These are phyloP conservation scores for Mrakia blollopis DNA, from an alignment of 768 basidiomycete species.

Conservation along the genomic window DNA sequence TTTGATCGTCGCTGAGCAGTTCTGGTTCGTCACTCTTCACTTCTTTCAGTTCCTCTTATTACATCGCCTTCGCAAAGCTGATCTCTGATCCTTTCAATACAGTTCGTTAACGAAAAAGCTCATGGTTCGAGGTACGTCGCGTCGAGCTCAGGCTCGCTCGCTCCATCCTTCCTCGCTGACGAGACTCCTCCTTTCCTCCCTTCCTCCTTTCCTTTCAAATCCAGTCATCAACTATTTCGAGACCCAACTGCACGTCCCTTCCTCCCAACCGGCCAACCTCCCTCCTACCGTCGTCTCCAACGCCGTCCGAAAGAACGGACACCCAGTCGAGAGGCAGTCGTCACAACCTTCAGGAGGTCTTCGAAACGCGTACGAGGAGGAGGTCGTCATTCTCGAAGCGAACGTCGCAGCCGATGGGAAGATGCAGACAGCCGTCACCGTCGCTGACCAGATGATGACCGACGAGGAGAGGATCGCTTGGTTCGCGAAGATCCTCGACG, in stretches of 20 bases:
- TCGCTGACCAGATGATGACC: slow-evolving; percentile 52
- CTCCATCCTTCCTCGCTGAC: too few species aligned
- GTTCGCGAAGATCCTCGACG: slow-evolving; percentile 90
- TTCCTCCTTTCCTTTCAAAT: neutral
- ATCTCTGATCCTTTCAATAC: neutral
- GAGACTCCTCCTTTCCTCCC: too few species aligned
- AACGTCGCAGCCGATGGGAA: slow-evolving; percentile 31
- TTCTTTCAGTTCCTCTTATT: neutral
- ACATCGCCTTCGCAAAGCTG: neutral
- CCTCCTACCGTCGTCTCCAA: neutral
- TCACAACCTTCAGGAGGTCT: slow-evolving; percentile 4
- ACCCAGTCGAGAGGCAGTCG: neutral
- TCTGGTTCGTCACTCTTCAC: slow-evolving; percentile 60
- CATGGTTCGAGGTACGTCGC: slow-evolving; percentile 58
- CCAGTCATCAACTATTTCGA: slow-evolving; percentile 85
- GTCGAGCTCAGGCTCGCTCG: neutral
- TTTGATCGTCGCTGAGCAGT: slow-evolving; percentile 84
- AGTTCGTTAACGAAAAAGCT: slow-evolving; percentile 89
- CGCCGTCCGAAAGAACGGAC: neutral
- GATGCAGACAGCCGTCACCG: slow-evolving; percentile 8
- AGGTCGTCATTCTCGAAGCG: slow-evolving; percentile 33
- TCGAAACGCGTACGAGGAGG: slow-evolving; percentile 28
- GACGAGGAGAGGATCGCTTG: slow-evolving; percentile 76
- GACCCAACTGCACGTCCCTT: slow-evolving; percentile 67
- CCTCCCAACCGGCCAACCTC: slow-evolving; percentile 6